Conservation (phyloP, 2,329 filamentous ascomycete species). For the Ophiostoma sp. region DNA sequence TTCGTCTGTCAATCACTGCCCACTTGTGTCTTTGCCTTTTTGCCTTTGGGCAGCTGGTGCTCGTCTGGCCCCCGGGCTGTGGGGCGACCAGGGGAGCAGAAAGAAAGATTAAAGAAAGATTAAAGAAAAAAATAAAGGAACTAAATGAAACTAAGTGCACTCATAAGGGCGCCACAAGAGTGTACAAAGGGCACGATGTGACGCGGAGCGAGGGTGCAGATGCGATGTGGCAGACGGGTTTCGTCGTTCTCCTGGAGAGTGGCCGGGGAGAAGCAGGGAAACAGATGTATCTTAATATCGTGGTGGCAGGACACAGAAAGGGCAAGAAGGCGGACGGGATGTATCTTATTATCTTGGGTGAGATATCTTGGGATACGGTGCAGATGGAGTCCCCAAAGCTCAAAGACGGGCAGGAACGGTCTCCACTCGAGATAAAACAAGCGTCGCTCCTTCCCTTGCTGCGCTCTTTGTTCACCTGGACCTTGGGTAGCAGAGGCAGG, state of each 20-base stretch:
- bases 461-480: not conserved
- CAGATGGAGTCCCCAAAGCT: not conserved
- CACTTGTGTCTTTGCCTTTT: not conserved
- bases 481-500: not conserved
- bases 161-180: not conserved
- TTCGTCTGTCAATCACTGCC: not conserved
- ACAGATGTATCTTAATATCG: too few relatives aligned
- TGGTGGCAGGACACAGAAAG: not conserved
- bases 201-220: not conserved
- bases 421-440: conserved; percentile 19
- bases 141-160: conserved; percentile 2
- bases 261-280: not conserved
- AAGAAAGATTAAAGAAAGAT: not conserved
- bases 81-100: conserved; percentile 7
- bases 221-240: not conserved
- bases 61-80: not conserved
- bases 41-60: conserved; percentile 9
- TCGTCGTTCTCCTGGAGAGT: not conserved
- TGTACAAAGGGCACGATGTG: not conserved
- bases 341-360: not conserved
- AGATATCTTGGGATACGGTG: too few relatives aligned
- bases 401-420: conserved; percentile 13
- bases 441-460: conserved; percentile 17
- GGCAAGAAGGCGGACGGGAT: not conserved
- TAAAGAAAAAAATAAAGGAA: not conserved